These are phyloP conservation scores for Aureobasidium pullulans DNA, from an alignment of 2,329 filamentous ascomycete species.

Conservation along the genomic window DNA sequence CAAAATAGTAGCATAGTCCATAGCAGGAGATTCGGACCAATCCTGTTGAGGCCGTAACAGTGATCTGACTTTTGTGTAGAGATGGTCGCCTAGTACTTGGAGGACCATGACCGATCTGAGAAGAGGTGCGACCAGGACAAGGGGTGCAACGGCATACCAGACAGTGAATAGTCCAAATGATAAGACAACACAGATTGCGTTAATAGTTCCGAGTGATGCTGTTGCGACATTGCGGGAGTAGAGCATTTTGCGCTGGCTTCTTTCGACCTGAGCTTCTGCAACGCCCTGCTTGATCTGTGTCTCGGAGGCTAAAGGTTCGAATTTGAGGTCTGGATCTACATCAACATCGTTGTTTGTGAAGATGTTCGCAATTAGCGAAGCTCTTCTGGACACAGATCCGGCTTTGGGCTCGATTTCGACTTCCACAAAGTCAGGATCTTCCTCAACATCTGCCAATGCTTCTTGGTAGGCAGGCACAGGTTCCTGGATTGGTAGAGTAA, in stretches of 20 bases:
- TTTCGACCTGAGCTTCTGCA: neutral
- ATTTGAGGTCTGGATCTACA: conserved; percentile 9
- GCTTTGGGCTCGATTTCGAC: neutral
- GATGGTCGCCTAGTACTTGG: conserved; percentile 28
- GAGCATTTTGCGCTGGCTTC: conserved; percentile 6
- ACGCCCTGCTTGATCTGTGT: conserved; percentile 1
- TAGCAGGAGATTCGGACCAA: conserved; percentile 19
- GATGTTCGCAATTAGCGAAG: conserved; percentile 8
- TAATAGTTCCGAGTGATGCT: neutral
- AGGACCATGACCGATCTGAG: conserved; percentile 41
- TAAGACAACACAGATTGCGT: neutral
- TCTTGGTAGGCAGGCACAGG: conserved; percentile 5
- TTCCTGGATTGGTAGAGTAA: neutral
- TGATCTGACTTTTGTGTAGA: conserved; percentile 25
- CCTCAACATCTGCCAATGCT: conserved; percentile 2
- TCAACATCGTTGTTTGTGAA: conserved; percentile 12
- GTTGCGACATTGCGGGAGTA: conserved; percentile 5
- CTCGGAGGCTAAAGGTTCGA: conserved; percentile 4
- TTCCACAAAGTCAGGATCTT: conserved; percentile 10
- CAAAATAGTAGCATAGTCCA: conserved; percentile 36
- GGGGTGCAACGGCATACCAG: conserved; percentile 8
- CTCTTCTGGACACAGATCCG: neutral
- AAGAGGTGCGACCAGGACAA: neutral
- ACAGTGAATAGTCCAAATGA: neutral
- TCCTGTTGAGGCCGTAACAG: conserved; percentile 35